Evolutionary conservation across 129 eudicot genomes (phyloP), one percentile per base, ranked within the genome.

Genomic region (Ambrosia trifida): DNA sequence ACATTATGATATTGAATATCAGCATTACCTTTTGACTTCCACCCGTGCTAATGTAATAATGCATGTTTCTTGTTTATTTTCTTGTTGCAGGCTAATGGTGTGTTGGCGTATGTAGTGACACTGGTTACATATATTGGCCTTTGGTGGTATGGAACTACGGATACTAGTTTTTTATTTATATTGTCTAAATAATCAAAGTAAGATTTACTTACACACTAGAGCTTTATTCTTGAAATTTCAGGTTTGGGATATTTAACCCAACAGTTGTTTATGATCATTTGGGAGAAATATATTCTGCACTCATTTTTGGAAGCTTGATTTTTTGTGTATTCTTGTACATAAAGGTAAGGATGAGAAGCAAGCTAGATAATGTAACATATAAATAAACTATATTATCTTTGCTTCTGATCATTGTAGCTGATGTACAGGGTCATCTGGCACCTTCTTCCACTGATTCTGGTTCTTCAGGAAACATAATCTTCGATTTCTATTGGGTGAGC

Each of bases 401-500:
- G 14, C 32, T 70, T 67, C 76, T 84, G 73, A 86, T 70, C 54
- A 53, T 33, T 19, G 7, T 83, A 65, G 7, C 67, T 81, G 44
- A 83, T 72, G 32, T 76, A 41, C 80, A 80, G 98, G 98, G 98
- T 62, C 96, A 82, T 71, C 38, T 93, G 51, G 87, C 91, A 60
- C 98, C 96, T 73, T 93, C 98, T 65, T 93, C 98, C 72, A 68
- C 92, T 4, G 98, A 93, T 87, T 87, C 92, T 51, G 98, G 98
- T 66, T 93, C 98, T 43, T 85, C 85, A 20, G 98, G 98, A 81
- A 93, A 93, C 75, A 53, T 90, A 68, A 93, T 93, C 32, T 85
- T 93, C n/a, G 98, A 93, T 72, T 93, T 93, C 82, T 93, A 93
- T 62, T 93, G 98, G 98, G 98, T 93, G 73, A 87, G 90, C 38